Conservation (phyloP, 768 basidiomycete species). For the Goffeauzyma gilvescens region DNA sequence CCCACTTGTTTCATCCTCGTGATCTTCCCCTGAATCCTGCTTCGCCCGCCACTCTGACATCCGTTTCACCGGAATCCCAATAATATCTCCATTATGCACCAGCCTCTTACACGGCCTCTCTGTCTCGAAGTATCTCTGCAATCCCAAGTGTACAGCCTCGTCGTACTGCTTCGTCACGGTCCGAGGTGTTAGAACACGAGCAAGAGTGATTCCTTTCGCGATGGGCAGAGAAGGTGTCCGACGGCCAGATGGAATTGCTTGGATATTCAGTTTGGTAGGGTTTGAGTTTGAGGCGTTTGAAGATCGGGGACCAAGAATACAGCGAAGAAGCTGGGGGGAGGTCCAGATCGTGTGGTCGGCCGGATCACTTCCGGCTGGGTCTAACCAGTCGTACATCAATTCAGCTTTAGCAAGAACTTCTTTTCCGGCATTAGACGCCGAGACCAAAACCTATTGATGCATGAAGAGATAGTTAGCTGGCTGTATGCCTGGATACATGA, state of each 20-base stretch:
- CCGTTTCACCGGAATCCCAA: constrained; percentile 24
- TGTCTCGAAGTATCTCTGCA: constrained; percentile 15
- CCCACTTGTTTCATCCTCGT: constrained; percentile 43
- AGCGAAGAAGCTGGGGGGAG: constrained; percentile 17
- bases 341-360: constrained; percentile 22
- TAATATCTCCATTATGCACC: constrained; percentile 23
- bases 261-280: constrained; percentile 3
- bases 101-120: constrained; percentile 7
- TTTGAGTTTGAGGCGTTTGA: background rate
- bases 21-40: constrained; percentile 30
- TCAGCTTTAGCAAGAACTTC: constrained; percentile 20
- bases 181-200: constrained; percentile 23
- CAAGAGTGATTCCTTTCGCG: constrained; percentile 22
- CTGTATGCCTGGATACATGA: too few relatives aligned
- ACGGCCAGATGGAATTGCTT: constrained; percentile 25
- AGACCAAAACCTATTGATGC: constrained; percentile 1
- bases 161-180: constrained; percentile 27
- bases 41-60: too few relatives aligned
- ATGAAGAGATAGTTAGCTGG: too few relatives aligned
- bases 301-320: constrained; percentile 6
- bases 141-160: constrained; percentile 17
- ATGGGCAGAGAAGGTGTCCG: constrained; percentile 22
- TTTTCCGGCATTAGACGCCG: background rate
- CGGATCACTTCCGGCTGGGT: constrained; percentile 14
- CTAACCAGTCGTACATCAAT: constrained; percentile 19